phyloP scores from a whole-genome alignment of 2,329 filamentous ascomycete genomes.

The Fusarium sterilihyphosum region DNA sequence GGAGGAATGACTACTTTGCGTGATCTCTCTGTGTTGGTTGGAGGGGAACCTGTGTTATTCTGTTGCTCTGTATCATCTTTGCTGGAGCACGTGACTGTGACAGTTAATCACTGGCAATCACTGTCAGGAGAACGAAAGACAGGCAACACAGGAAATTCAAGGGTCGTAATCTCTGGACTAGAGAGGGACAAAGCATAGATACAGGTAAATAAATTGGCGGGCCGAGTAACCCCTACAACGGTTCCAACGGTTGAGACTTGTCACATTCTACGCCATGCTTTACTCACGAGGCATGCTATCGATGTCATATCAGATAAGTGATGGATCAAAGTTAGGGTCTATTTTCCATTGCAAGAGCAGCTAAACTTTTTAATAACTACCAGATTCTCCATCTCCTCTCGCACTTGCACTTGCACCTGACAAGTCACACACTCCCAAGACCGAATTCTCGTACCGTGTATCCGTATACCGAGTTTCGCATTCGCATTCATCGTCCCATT shows the following conservation, averaged over 20 bases:
- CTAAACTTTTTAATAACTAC: slow-evolving; percentile 41
- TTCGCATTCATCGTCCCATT: slow-evolving; percentile 25
- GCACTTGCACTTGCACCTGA: neutral
- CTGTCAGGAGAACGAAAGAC: neutral
- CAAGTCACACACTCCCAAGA: neutral
- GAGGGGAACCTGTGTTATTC: neutral
- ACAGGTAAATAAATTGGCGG: neutral
- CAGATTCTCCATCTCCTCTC: slow-evolving; percentile 20
- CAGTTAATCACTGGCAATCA: neutral
- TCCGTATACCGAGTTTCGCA: slow-evolving; percentile 12
- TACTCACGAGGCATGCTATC: neutral
- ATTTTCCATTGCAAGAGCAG: slow-evolving; percentile 39
- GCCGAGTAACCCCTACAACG: neutral
- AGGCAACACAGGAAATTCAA: neutral
- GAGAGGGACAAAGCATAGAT: neutral
- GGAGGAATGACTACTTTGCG: neutral
- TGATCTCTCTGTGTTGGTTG: neutral
- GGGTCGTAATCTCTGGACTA: too few relatives aligned
- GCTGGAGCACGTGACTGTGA: slow-evolving; percentile 9
- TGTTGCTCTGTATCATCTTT: neutral
- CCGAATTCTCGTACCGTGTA: neutral
- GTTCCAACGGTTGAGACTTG: neutral
- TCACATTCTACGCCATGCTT: neutral
- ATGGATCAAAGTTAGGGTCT: slow-evolving; percentile 22
- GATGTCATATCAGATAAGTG: neutral